phyloP scores from a whole-genome alignment of 2,329 filamentous ascomycete genomes.

The Daldinia eschscholtzii region DNA sequence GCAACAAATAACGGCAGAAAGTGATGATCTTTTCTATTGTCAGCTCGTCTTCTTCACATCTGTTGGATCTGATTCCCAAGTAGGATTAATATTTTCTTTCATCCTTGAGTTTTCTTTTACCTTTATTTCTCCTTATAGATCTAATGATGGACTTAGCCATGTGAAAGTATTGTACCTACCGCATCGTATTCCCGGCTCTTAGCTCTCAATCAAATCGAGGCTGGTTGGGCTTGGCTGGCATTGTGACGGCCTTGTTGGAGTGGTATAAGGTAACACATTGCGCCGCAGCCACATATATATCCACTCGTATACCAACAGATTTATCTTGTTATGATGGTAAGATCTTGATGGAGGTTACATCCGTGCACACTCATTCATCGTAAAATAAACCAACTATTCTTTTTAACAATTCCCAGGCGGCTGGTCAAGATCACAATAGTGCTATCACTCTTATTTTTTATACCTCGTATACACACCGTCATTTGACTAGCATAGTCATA shows the following conservation, averaged over 20 bases:
- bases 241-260: constrained; percentile 1
- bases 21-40: constrained; percentile 1
- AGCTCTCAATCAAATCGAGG: not conserved
- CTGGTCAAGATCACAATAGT: not conserved
- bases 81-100: constrained; percentile 2
- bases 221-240: not conserved
- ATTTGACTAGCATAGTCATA: constrained; percentile 2
- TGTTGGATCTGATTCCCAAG: constrained; percentile 7
- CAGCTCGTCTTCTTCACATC: constrained; percentile 1
- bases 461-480: not conserved
- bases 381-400: constrained; percentile 5
- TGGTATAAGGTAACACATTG: not conserved
- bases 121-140: not conserved
- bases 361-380: not conserved
- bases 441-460: not conserved
- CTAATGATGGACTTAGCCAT: not conserved
- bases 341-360: constrained; percentile 3
- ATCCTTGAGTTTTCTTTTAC: not conserved
- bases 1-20: not conserved
- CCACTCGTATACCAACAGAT: not conserved
- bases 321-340: not conserved
- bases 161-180: not conserved
- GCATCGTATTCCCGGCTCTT: not conserved
- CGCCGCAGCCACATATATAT: constrained; percentile 1
- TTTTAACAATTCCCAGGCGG: not conserved